Evolutionary conservation across 2,329 filamentous ascomycete genomes (phyloP).

Genomic region (Aschersonia sp.): DNA sequence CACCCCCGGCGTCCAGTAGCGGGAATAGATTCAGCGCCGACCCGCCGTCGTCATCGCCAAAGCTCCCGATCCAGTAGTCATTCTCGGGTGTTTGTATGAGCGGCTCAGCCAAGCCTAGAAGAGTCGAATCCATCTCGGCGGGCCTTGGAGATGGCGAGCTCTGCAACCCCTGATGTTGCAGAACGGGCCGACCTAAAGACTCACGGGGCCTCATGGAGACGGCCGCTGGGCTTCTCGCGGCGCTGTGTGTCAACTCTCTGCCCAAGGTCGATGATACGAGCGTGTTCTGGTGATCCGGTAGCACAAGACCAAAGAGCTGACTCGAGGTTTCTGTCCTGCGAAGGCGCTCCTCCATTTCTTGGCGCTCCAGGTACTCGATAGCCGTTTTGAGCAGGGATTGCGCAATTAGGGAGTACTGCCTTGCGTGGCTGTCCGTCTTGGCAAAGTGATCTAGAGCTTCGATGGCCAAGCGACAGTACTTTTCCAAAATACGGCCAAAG

Average conservation of each 20-base stretch:
- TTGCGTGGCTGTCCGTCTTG: conserved; percentile 31
- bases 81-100: conserved; percentile 26
- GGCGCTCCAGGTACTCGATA: conserved; percentile 30
- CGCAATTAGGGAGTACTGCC: conserved; percentile 38
- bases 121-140: conserved; percentile 21
- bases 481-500: conserved; percentile 37
- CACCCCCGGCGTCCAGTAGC: conserved; percentile 33
- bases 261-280: neutral
- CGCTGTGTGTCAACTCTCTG: too few relatives aligned
- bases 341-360: conserved; percentile 29
- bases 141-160: conserved; percentile 15
- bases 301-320: conserved; percentile 34
- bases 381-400: conserved; percentile 33
- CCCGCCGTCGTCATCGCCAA: conserved; percentile 27
- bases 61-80: conserved; percentile 20
- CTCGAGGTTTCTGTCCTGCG: conserved; percentile 34
- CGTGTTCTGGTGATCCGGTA: neutral
- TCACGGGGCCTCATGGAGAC: conserved; percentile 7
- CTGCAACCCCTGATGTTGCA: conserved; percentile 11
- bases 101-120: conserved; percentile 21
- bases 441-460: conserved; percentile 33
- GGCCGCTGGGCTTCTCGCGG: conserved; percentile 3
- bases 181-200: conserved; percentile 10
- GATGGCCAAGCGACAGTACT: conserved; percentile 32
- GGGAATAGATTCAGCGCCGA: conserved; percentile 36